Conservation (phyloP, 371 early-diverging fungal genomes). For the Apophysomyces trapeziformis region DNA sequence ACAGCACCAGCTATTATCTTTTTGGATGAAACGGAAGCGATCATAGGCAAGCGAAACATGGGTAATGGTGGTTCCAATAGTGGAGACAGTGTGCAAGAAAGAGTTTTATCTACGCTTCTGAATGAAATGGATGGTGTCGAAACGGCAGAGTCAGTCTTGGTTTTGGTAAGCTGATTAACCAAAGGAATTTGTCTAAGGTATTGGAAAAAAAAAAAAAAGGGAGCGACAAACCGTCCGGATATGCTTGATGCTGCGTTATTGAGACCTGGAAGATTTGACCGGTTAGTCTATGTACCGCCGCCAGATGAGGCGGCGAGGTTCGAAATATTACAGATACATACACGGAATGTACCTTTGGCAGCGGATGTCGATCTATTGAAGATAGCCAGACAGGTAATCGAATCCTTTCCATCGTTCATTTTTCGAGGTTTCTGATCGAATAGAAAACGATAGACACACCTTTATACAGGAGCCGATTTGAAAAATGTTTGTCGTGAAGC, state of each 20-base stretch:
- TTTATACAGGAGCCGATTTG: slow-evolving; percentile 98
- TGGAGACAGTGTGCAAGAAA: slow-evolving; percentile 85
- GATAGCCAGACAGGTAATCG: slow-evolving; percentile 64
- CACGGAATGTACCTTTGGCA: slow-evolving; percentile 75
- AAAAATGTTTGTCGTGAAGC: slow-evolving; percentile 97
- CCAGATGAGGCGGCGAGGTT: slow-evolving; percentile 82
- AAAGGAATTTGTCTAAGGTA: background rate
- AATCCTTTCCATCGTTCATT: background rate
- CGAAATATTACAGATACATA: slow-evolving; percentile 89
- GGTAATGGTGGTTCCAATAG: slow-evolving; percentile 64
- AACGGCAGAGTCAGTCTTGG: slow-evolving; percentile 70
- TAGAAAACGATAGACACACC: slow-evolving; percentile 61
- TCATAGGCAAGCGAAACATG: slow-evolving; percentile 91
- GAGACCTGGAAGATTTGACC: slow-evolving; percentile 96
- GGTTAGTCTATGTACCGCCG: slow-evolving; percentile 89
- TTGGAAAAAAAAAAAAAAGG: slow-evolving; percentile 51
- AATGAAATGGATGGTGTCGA: slow-evolving; percentile 99
- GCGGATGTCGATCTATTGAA: slow-evolving; percentile 70
- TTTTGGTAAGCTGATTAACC: slow-evolving; percentile 58
- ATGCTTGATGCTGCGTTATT: slow-evolving; percentile 94
- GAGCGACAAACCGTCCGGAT: slow-evolving; percentile 98
- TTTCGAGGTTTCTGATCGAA: too few relatives aligned
- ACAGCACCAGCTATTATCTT: slow-evolving; percentile 95
- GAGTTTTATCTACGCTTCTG: slow-evolving; percentile 87
- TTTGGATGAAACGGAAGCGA: slow-evolving; percentile 98